Percentiles rank a stretch among this genome's conserved stretches.
phyloP scores from a whole-genome alignment of 257 asterid species.

The Craterostigma plantagineum region DNA sequence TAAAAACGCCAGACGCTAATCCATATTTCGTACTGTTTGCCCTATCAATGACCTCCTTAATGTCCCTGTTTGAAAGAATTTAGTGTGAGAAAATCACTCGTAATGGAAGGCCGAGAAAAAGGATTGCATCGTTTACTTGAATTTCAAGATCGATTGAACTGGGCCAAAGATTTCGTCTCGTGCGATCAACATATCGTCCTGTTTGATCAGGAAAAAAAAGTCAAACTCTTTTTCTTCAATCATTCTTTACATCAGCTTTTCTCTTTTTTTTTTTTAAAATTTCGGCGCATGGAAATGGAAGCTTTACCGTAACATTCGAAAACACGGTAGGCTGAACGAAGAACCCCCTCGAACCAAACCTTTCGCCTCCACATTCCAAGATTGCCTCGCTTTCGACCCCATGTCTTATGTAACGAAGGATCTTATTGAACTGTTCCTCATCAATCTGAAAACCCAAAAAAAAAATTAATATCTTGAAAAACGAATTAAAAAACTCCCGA shows the following conservation, averaged over 20 bases:
- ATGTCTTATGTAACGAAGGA: constrained; percentile 38
- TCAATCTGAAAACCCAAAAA: constrained; percentile 34
- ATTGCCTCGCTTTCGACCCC: constrained; percentile 76
- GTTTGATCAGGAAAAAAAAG: constrained; percentile 1
- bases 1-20: constrained; percentile 74
- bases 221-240: too few relatives aligned
- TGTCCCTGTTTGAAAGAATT: constrained; percentile 19
- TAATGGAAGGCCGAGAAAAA: too few relatives aligned
- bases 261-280: too few relatives aligned
- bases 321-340: constrained; percentile 81
- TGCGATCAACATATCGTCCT: constrained; percentile 68
- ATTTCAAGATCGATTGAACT: constrained; percentile 56
- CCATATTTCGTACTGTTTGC: constrained; percentile 55
- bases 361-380: constrained; percentile 75
- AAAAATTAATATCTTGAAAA: too few relatives aligned
- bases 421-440: constrained; percentile 53
- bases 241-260: too few relatives aligned
- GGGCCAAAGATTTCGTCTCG: constrained; percentile 74
- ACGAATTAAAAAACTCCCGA: too few relatives aligned
- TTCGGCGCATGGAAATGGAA: too few relatives aligned
- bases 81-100: too few relatives aligned
- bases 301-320: constrained; percentile 34
- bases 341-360: constrained; percentile 50
- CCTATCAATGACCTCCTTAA: constrained; percentile 44
- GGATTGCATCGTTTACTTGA: constrained; percentile 43